Evolutionary conservation across 202 grass and related monocot species (phyloP).

Genomic region (Digitaria exilis): DNA sequence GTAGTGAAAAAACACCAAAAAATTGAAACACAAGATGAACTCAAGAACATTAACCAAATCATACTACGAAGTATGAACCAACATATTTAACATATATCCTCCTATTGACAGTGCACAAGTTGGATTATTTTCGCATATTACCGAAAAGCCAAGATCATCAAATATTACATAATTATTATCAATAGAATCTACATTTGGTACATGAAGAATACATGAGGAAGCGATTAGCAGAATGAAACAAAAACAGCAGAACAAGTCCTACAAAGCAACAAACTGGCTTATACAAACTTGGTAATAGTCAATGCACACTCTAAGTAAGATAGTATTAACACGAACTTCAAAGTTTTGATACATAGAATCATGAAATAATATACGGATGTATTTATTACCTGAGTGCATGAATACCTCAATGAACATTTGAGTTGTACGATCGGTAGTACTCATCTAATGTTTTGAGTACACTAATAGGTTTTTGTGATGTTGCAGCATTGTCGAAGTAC

Average conservation of each 20-base stretch:
- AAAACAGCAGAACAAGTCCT: not conserved
- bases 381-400: conserved; percentile 69
- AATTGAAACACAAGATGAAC: not conserved
- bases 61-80: not conserved
- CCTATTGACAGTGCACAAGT: no score
- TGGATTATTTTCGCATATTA: no score
- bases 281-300: not conserved
- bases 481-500: no score
- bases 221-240: not conserved
- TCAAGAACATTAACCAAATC: not conserved
- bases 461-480: no score
- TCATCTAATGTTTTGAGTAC: no score
- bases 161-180: no score
- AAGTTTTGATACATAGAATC: not conserved
- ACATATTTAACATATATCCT: not conserved
- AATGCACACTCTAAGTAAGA: not conserved
- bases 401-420: no score
- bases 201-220: not conserved
- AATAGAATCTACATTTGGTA: conserved; percentile 14
- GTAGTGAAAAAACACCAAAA: not conserved
- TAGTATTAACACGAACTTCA: not conserved
- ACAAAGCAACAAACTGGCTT: not conserved
- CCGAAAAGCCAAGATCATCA: no score
- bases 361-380: conserved; percentile 17
- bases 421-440: no score